Evolutionary conservation across 2,329 filamentous ascomycete species (phyloP).

Genomic region (Cordyceps cateniannulata): DNA sequence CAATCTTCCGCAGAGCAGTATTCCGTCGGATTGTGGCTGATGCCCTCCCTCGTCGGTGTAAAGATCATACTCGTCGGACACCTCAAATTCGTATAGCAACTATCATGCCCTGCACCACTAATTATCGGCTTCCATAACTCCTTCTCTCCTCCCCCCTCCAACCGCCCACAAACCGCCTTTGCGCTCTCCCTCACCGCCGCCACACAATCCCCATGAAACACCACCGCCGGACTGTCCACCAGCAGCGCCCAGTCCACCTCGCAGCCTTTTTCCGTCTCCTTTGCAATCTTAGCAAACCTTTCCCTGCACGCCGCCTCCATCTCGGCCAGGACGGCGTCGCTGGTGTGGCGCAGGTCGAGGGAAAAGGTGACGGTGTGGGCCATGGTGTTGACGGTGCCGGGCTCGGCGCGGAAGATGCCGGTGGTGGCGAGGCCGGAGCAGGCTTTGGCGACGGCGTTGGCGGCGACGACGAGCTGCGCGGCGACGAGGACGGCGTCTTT

Average conservation of each 20-base stretch:
- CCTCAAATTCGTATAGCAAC: constrained; percentile 26
- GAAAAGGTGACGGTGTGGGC: constrained; percentile 58
- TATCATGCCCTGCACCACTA: constrained; percentile 34
- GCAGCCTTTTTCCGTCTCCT: constrained; percentile 54
- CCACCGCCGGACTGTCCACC: constrained; percentile 50
- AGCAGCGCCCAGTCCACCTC: constrained; percentile 51
- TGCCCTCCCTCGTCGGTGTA: constrained; percentile 27
- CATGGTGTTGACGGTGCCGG: constrained; percentile 63
- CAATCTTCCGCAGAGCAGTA: constrained; percentile 31
- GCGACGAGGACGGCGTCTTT: constrained; percentile 29
- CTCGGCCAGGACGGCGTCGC: constrained; percentile 44
- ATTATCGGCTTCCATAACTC: constrained; percentile 23
- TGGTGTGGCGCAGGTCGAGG: constrained; percentile 56
- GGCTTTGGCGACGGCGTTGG: constrained; percentile 22
- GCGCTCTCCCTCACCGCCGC: constrained; percentile 55
- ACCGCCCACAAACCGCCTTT: constrained; percentile 42
- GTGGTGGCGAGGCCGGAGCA: constrained; percentile 24
- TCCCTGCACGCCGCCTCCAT: constrained; percentile 27
- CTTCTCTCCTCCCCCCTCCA: constrained; percentile 25
- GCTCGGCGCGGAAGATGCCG: constrained; percentile 31
- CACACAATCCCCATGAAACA: constrained; percentile 62
- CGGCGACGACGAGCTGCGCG: constrained; percentile 27
- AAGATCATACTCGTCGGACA: constrained; percentile 35
- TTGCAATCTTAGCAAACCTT: constrained; percentile 45
- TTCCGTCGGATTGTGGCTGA: constrained; percentile 32